Base-by-base conservation (phyloP, 371 early-diverging fungal genomes). In the Mortierella sp. region DNA sequence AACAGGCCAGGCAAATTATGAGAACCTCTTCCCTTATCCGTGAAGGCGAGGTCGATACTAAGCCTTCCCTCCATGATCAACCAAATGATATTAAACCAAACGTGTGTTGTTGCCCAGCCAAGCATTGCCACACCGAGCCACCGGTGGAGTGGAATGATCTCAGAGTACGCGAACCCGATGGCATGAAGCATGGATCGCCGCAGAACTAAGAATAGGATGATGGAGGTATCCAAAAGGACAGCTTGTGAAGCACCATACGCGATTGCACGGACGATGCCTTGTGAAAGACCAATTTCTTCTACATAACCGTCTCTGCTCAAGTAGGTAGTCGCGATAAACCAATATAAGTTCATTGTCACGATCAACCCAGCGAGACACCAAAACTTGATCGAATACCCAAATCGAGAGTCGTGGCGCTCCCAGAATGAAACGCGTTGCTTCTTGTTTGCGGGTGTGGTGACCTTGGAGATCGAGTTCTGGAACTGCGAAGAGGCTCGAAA, bases 101-200 rank as follows among this genome's bases (percentile, higher is more conserved):
- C n/a, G n/a, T n/a, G n/a, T n/a, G n/a, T n/a, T n/a, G 70, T 72
- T 9, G 72, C 58, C 81, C 81, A 81, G 28, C 59, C 26, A 9
- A 75, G 67, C 63, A 81, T 81, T 16, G 73, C 65, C 9, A 75
- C 81, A 37, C 81, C 81, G 28, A 81, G 66, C 81, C 81, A 81
- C 45, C 81, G 72, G 49, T 81, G 81, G 10, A 81, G 54, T 8
- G 81, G 81, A 28, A 78, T 61, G 43, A 74, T 68, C 32, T 79
- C 80, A 1, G 66, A 47, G 45, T 78, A 78, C 11, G 79, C 73
- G 24, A 73, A 73, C 0, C 79, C 79, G 10, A 78, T 32, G 28
- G 79, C 73, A 60, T 78, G 79, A 18, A 78, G 47, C 74, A 78
- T 73, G 6, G 79, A 78, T 11, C 79, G 74, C 22, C 79, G 70